Percentiles rank a stretch among this genome's conserved stretches.
Evolutionary conservation across 192 early-diverging fungal genomes (phyloP).

Genomic region (Pilobolus umbonatus): DNA sequence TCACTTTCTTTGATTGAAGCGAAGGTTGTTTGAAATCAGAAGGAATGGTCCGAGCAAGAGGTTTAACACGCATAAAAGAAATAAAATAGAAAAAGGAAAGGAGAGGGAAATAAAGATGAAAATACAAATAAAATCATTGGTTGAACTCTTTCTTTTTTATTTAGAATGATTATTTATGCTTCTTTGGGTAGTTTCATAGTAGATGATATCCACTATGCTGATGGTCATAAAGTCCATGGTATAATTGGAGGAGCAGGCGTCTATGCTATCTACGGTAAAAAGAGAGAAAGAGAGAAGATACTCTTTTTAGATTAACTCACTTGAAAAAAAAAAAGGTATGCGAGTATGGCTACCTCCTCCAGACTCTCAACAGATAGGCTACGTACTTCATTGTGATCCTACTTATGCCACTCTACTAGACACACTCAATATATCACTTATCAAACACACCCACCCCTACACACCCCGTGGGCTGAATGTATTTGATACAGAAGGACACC

Average conservation of each 20-base stretch:
- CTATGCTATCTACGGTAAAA: slow-evolving; percentile 41
- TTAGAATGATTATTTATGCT: background rate
- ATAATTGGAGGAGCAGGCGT: slow-evolving; percentile 39
- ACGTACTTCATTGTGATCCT: slow-evolving; percentile 31
- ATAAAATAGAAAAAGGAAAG: background rate
- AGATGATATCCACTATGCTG: slow-evolving; percentile 27
- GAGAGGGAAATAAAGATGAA: background rate
- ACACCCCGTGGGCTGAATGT: slow-evolving; percentile 36
- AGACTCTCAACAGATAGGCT: slow-evolving; percentile 30
- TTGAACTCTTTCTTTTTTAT: background rate
- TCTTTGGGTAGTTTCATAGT: slow-evolving; percentile 36
- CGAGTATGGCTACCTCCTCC: slow-evolving; percentile 31
- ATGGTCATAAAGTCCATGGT: slow-evolving; percentile 27
- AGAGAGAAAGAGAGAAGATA: background rate
- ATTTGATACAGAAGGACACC: slow-evolving; percentile 34
- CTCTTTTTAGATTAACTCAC: background rate
- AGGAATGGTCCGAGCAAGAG: too few relatives aligned
- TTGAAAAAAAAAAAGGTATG: slow-evolving; percentile 27
- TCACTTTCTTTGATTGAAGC: too few relatives aligned
- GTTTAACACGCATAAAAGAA: too few relatives aligned
- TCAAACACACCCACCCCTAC: slow-evolving; percentile 21
- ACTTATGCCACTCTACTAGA: slow-evolving; percentile 33
- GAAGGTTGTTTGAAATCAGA: too few relatives aligned
- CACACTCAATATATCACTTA: slow-evolving; percentile 25
- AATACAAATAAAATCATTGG: background rate